phyloP scores from a whole-genome alignment of 768 basidiomycete genomes.

The Asterophora parasitica region DNA sequence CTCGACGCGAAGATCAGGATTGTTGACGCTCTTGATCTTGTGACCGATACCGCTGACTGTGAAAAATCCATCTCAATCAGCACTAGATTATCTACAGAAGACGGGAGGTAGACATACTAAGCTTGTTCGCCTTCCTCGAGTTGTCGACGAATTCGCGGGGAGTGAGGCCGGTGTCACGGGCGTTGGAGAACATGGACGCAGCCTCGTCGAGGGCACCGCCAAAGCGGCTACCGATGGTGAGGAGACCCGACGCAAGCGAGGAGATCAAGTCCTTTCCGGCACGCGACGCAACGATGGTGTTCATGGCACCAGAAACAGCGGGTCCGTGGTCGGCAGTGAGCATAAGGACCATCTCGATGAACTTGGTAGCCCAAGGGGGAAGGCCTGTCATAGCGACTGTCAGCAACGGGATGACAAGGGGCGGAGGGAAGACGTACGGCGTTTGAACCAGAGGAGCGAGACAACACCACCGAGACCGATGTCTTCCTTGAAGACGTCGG shows the following conservation, averaged over 20 bases:
- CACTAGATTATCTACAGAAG: slow-evolving; percentile 6
- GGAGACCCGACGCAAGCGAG: slow-evolving; percentile 89
- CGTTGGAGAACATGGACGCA: slow-evolving; percentile 90
- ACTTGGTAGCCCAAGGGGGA: slow-evolving; percentile 92
- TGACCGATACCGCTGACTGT: slow-evolving; percentile 96
- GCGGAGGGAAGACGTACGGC: slow-evolving; percentile 39
- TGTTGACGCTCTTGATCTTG: slow-evolving; percentile 99
- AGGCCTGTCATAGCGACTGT: slow-evolving; percentile 35
- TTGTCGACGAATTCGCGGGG: slow-evolving; percentile 98
- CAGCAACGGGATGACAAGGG: neutral
- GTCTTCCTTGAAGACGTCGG: slow-evolving; percentile 97
- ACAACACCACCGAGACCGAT: slow-evolving; percentile 97
- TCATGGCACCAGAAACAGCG: slow-evolving; percentile 98
- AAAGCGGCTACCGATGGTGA: slow-evolving; percentile 97
- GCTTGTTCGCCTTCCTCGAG: slow-evolving; percentile 88
- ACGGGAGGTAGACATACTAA: slow-evolving; percentile 52
- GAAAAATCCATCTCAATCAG: slow-evolving; percentile 2
- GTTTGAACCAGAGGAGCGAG: slow-evolving; percentile 96
- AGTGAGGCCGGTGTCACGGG: slow-evolving; percentile 86
- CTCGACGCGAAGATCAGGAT: slow-evolving; percentile 90
- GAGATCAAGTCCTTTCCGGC: slow-evolving; percentile 99
- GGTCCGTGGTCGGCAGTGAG: slow-evolving; percentile 98
- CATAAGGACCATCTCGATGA: slow-evolving; percentile 99
- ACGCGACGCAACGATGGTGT: slow-evolving; percentile 97
- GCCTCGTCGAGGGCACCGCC: slow-evolving; percentile 99